Evolutionary conservation across 306 rosid species (phyloP).

Genomic region (Prunus mongolica): DNA sequence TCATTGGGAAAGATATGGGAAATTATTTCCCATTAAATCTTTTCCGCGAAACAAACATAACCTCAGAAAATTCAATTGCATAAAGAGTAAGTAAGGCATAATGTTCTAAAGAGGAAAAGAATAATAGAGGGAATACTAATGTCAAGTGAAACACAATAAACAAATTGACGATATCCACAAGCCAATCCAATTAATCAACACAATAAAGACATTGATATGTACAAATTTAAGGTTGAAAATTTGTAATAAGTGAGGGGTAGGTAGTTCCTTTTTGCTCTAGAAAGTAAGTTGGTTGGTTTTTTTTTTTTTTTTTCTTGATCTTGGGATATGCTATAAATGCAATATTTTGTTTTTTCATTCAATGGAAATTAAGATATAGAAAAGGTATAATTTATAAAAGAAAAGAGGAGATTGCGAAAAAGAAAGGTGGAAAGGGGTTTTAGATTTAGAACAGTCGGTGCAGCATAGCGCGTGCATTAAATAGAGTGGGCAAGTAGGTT

Average conservation of each 20-base stretch:
- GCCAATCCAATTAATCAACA: background rate
- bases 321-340: background rate
- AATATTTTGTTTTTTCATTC: too few species aligned
- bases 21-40: too few species aligned
- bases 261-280: background rate
- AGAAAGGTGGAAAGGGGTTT: background rate
- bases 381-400: too few species aligned
- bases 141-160: background rate
- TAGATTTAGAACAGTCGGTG: background rate
- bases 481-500: background rate
- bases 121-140: too few species aligned
- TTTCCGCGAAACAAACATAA: fast-evolving
- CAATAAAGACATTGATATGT: too few species aligned
- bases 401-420: background rate
- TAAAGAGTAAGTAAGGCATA: too few species aligned
- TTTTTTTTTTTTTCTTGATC: background rate
- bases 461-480: conserved; percentile 12
- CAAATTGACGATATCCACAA: too few species aligned
- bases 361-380: background rate
- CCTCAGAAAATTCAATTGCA: background rate
- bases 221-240: background rate
- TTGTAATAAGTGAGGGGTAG: background rate
- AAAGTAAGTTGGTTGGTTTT: too few species aligned
- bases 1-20: fast-evolving
- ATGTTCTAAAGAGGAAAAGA: background rate